These are phyloP conservation scores for Alternaria metachromatica DNA, from an alignment of 2,329 filamentous ascomycete genomes.

Conservation along the genomic window DNA sequence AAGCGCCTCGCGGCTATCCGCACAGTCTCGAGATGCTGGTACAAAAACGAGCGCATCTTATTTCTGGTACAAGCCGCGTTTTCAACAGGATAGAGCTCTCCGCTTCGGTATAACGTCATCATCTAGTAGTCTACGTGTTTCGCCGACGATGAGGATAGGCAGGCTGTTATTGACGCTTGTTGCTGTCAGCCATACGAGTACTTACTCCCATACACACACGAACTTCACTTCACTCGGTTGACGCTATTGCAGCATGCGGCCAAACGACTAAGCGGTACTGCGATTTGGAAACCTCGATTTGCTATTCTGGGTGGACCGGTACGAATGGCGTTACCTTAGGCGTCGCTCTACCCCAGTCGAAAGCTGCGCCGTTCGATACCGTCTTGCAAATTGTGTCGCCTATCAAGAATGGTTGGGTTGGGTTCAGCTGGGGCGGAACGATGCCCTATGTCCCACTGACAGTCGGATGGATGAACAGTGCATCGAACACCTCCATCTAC, in stretches of 20 bases:
- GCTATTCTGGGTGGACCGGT: constrained; percentile 53
- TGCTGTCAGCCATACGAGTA: constrained; percentile 20
- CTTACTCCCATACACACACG: neutral
- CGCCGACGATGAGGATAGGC: constrained; percentile 22
- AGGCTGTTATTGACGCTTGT: constrained; percentile 7
- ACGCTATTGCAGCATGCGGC: constrained; percentile 11
- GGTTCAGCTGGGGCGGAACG: constrained; percentile 58
- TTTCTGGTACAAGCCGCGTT: neutral
- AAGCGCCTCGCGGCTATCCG: neutral
- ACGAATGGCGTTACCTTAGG: constrained; percentile 41
- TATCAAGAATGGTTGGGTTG: constrained; percentile 56
- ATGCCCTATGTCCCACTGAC: constrained; percentile 59
- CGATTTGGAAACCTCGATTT: constrained; percentile 43
- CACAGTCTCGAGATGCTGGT: constrained; percentile 16
- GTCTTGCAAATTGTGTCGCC: constrained; percentile 56
- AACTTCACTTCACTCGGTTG: neutral
- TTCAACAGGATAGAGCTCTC: constrained; percentile 21
- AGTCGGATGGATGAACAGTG: constrained; percentile 55
- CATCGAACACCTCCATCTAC: constrained; percentile 45
- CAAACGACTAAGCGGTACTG: constrained; percentile 34
- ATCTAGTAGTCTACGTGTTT: neutral
- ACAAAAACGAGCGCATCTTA: constrained; percentile 8
- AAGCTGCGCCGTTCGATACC: constrained; percentile 47
- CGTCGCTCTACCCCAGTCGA: constrained; percentile 47
- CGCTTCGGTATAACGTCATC: neutral